A percentile compares a stretch with the other conserved stretches of the same genome.
These are phyloP conservation scores for Trichothecium roseum DNA, from an alignment of 2,329 filamentous ascomycete species.

Conservation along the genomic window DNA sequence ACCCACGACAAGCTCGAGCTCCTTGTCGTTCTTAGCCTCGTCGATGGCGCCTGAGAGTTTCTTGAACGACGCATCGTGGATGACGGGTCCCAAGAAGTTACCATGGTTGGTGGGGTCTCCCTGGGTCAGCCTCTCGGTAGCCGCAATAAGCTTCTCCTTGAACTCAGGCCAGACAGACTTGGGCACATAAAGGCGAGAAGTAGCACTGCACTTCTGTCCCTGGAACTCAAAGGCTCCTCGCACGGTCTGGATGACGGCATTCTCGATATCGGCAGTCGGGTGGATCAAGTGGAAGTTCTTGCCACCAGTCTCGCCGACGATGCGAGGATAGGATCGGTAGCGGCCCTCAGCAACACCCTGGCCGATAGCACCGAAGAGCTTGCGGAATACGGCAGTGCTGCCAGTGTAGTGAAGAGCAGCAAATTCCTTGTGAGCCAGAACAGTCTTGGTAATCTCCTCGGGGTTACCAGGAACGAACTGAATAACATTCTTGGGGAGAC, in stretches of 20 bases:
- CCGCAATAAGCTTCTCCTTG: constrained; percentile 53
- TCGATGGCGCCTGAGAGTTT: constrained; percentile 71
- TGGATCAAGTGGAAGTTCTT: constrained; percentile 91
- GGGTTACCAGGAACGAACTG: constrained; percentile 90
- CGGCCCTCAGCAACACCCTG: constrained; percentile 69
- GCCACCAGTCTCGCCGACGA: constrained; percentile 83
- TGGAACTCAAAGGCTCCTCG: constrained; percentile 86
- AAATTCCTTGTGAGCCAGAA: constrained; percentile 69
- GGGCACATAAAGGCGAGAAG: constrained; percentile 69
- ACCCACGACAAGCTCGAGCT: constrained; percentile 63
- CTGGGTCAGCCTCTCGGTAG: constrained; percentile 60
- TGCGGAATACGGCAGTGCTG: constrained; percentile 82
- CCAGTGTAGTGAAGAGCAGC: constrained; percentile 93
- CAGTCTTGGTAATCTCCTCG: constrained; percentile 68
- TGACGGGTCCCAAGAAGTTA: constrained; percentile 82
- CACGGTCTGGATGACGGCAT: constrained; percentile 72
- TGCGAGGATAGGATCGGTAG: constrained; percentile 77
- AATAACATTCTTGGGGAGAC: constrained; percentile 79
- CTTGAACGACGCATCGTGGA: constrained; percentile 72
- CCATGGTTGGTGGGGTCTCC: constrained; percentile 58
- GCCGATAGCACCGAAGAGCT: constrained; percentile 79
- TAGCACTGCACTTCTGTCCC: constrained; percentile 85
- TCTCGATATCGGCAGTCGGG: constrained; percentile 63
- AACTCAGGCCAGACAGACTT: constrained; percentile 66
- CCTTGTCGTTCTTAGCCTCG: constrained; percentile 62